Evolutionary conservation across 163 green algal genomes (phyloP), one percentile per base, ranked within the genome.

Genomic region (Scenedesmus sp.): DNA sequence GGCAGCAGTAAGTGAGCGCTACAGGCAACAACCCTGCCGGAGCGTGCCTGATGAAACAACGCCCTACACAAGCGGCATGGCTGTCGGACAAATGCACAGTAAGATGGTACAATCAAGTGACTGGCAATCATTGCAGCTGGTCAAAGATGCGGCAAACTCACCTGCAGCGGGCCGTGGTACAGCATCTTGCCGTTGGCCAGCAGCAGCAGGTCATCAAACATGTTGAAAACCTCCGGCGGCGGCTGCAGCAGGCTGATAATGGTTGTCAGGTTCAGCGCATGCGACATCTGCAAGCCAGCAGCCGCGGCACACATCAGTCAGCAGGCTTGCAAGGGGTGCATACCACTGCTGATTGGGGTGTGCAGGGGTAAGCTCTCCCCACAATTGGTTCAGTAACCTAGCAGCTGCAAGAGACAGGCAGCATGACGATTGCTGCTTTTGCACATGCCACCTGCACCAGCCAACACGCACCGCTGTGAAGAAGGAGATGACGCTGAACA

Each of bases 151-250:
- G 13, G 70, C 70, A 12, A 15, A 79, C 70, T 52, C 2, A 79
- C 64, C 23, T 67, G 8, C 57, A 92, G 15, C 18, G 88, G 88
- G 4, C 88, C 88, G 57, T 92, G 88, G 62, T 92, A 92, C 26
- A 92, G 10, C 62, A 91, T 91, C 8, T 77, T 88, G 64, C 96
- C 96, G 9, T 95, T 94, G 1, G 90, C 84, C 52, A 97, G 92
- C 79, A 98, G 92, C 73, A 98, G 87, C 60, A 98, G 52, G 87
- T 98, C 97, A 88, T 99, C 96, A 90, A 98, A 99, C 12, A 97
- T 93, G 6, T 94, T 89, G 74, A 95, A 97, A 7, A 96, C 95
- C 96, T 99, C 97, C 5, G 97, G 97, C 2, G 94, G 90, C 12
- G 97, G 97, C 96, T 99, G 97, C 87, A 98, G 95, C 90, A 99